Conservation (phyloP, 805 yeast species). For the Tetrapisispora nanseiensis region DNA sequence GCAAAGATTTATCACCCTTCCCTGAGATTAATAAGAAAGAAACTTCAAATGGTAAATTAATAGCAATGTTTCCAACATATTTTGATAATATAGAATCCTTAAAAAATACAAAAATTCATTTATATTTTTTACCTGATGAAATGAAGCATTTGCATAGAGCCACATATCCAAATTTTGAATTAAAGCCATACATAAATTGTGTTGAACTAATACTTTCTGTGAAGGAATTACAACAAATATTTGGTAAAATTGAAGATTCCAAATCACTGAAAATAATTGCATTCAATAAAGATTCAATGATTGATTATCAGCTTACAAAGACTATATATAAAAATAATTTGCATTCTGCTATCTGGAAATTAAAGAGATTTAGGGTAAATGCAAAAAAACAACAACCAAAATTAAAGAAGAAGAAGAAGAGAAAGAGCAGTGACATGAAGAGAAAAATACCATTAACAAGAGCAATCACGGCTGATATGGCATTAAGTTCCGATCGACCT, state of each 20-base stretch:
- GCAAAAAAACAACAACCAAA: background rate
- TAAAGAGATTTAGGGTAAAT: constrained; percentile 1
- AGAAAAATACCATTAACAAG: background rate
- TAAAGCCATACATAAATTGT: constrained; percentile 2
- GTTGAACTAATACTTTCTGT: background rate
- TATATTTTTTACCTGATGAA: constrained; percentile 1
- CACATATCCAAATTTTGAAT: background rate
- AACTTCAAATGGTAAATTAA: background rate
- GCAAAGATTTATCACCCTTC: background rate
- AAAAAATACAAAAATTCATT: background rate
- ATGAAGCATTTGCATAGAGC: background rate
- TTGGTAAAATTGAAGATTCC: constrained; percentile 1
- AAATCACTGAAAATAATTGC: constrained; percentile 1
- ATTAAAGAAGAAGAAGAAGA: background rate
- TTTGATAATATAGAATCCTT: background rate
- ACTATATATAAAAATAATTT: background rate
- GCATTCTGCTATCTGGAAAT: constrained; percentile 2
- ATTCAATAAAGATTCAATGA: constrained; percentile 1
- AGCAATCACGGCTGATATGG: background rate
- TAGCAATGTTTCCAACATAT: constrained; percentile 1
- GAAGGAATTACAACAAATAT: background rate
- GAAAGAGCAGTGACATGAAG: background rate
- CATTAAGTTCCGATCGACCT: background rate
- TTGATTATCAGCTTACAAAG: background rate
- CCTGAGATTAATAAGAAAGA: constrained; percentile 1